phyloP scores from a whole-genome alignment of 2,329 filamentous ascomycete species.

The Spiromastix sp. region DNA sequence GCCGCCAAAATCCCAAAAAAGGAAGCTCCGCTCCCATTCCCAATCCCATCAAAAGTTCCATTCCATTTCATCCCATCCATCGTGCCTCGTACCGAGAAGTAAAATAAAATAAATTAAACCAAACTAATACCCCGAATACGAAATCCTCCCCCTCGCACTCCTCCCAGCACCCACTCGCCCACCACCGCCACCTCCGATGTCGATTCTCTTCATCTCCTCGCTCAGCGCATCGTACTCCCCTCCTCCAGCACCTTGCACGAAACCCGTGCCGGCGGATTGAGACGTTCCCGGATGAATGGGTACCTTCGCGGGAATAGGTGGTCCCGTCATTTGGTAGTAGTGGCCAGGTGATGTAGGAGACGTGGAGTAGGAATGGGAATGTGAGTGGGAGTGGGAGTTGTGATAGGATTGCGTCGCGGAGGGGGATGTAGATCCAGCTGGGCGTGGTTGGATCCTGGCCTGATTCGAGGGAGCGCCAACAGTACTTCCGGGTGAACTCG shows the following conservation, averaged over 20 bases:
- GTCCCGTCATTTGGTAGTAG: conserved; percentile 24
- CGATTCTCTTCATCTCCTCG: conserved; percentile 45
- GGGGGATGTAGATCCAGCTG: conserved; percentile 17
- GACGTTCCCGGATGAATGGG: conserved; percentile 25
- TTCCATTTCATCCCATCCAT: too few relatives aligned
- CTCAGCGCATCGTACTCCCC: conserved; percentile 40
- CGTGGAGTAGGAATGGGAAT: conserved; percentile 20
- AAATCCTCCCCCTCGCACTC: too few relatives aligned
- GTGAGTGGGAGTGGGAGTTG: conserved; percentile 9
- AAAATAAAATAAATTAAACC: too few relatives aligned
- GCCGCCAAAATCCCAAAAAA: too few relatives aligned
- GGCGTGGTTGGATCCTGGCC: conserved; percentile 11
- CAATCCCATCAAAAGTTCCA: too few relatives aligned
- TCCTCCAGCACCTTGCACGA: conserved; percentile 13
- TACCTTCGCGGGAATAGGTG: conserved; percentile 34
- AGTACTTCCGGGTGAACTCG: conserved; percentile 16
- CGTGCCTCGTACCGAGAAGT: too few relatives aligned
- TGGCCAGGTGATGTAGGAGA: conserved; percentile 16
- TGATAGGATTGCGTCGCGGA: conserved; percentile 14
- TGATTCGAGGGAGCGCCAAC: conserved; percentile 14
- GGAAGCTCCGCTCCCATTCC: too few relatives aligned
- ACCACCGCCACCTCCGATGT: too few relatives aligned
- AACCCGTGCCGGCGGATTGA: conserved; percentile 18
- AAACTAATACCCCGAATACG: too few relatives aligned
- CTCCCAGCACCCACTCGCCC: too few relatives aligned